These are phyloP conservation scores for Thamnidium elegans DNA, from an alignment of 192 early-diverging fungal species.

Conservation along the genomic window DNA sequence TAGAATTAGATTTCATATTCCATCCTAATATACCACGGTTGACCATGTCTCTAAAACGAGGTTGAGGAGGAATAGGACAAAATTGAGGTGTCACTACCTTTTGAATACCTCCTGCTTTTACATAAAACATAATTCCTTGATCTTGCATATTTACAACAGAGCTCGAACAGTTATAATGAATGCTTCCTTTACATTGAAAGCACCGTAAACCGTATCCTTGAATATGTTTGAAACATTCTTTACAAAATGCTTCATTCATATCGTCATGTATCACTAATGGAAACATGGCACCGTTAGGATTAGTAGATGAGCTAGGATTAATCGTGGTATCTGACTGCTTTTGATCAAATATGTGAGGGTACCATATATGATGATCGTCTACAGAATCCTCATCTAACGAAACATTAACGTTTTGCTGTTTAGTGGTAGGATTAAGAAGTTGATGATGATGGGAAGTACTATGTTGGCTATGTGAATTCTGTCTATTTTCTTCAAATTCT, in stretches of 20 bases:
- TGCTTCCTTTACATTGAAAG: constrained; percentile 45
- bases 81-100: constrained; percentile 45
- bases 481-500: constrained; percentile 16
- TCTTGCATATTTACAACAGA: constrained; percentile 24
- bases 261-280: constrained; percentile 2
- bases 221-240: constrained; percentile 42
- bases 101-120: constrained; percentile 36
- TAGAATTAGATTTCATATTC: constrained; percentile 3
- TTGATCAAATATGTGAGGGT: constrained; percentile 43
- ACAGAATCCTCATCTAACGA: constrained; percentile 5
- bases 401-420: background rate
- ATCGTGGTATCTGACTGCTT: background rate
- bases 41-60: constrained; percentile 16
- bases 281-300: background rate
- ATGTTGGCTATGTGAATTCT: constrained; percentile 1
- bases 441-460: constrained; percentile 6
- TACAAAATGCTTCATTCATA: constrained; percentile 24
- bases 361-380: constrained; percentile 33
- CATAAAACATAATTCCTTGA: constrained; percentile 34
- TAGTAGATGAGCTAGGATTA: background rate
- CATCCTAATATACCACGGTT: constrained; percentile 2
- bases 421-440: background rate
- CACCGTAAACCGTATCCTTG: constrained; percentile 50
- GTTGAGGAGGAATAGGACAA: constrained; percentile 32
- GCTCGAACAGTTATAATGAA: constrained; percentile 54